Percentiles rank a stretch among this genome's conserved stretches.
phyloP scores from a whole-genome alignment of 345 rosid genomes.

The Iberis pinnata region DNA sequence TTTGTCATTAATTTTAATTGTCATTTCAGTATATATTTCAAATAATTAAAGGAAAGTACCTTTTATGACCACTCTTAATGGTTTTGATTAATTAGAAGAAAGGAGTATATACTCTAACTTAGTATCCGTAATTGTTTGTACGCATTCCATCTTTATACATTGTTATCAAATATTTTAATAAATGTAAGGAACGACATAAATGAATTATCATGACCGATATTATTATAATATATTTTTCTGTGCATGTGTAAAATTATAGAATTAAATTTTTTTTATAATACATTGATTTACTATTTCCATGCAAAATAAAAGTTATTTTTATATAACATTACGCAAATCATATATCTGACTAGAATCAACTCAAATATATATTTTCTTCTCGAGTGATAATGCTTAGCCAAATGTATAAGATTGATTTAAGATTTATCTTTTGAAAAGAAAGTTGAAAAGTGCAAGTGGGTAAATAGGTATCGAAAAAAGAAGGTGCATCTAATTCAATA shows the following conservation, averaged over 20 bases:
- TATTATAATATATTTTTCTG: not conserved
- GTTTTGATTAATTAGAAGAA: constrained; percentile 1
- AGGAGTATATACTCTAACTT: no score
- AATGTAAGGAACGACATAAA: no score
- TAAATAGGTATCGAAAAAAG: not conserved
- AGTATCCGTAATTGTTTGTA: no score
- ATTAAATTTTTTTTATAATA: not conserved
- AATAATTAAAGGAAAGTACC: constrained; percentile 1
- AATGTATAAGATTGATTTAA: not conserved
- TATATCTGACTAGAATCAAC: not conserved
- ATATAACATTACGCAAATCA: not conserved
- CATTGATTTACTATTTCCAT: not conserved
- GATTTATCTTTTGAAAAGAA: not conserved
- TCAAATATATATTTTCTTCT: not conserved
- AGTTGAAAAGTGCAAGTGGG: not conserved
- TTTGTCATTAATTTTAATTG: not conserved
- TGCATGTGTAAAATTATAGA: not conserved
- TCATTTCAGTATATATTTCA: constrained; percentile 13
- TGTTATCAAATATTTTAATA: not conserved
- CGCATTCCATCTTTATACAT: no score
- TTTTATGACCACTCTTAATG: no score
- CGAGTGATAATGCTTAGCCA: not conserved
- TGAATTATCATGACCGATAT: not conserved
- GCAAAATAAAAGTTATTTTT: not conserved
- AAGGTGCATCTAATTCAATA: not conserved